Evolutionary conservation across 2,329 filamentous ascomycete species (phyloP).

Genomic region (Claviceps fusiformis): DNA sequence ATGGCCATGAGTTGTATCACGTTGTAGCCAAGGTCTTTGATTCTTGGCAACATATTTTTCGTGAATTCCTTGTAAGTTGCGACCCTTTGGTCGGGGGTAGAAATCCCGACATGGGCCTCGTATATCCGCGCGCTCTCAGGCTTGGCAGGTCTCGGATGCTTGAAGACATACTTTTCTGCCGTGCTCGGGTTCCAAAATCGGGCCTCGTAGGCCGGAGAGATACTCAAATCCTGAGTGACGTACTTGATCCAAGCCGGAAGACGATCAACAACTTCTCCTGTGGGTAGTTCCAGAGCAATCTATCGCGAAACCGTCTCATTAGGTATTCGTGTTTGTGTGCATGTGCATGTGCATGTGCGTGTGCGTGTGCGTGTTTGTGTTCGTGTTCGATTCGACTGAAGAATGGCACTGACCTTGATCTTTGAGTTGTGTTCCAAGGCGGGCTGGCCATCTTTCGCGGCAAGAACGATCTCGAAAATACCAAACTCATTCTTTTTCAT

Average conservation of each 20-base stretch:
- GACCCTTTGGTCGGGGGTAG: constrained; percentile 75
- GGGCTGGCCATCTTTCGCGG: constrained; percentile 57
- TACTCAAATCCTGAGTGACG: constrained; percentile 79
- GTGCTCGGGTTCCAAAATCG: constrained; percentile 91
- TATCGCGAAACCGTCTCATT: constrained; percentile 20
- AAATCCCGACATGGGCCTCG: constrained; percentile 97
- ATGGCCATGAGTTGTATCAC: constrained; percentile 97
- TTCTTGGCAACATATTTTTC: constrained; percentile 76
- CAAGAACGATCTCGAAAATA: constrained; percentile 71
- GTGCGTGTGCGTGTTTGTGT: not conserved
- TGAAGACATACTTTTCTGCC: constrained; percentile 67
- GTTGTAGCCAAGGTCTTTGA: constrained; percentile 86
- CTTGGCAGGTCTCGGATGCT: constrained; percentile 69
- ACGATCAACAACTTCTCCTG: constrained; percentile 70
- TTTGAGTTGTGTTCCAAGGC: constrained; percentile 89
- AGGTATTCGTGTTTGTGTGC: not conserved
- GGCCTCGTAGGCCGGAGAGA: constrained; percentile 88
- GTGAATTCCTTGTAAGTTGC: constrained; percentile 98
- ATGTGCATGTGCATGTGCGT: too few relatives aligned
- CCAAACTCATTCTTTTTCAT: constrained; percentile 83
- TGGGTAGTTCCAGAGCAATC: constrained; percentile 73
- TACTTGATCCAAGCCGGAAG: constrained; percentile 95
- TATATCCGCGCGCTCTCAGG: constrained; percentile 83
- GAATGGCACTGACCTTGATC: constrained; percentile 55
- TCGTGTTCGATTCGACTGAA: not conserved